Conservation (phyloP, 768 basidiomycete genomes). For the Xerocomus spinulosus region DNA sequence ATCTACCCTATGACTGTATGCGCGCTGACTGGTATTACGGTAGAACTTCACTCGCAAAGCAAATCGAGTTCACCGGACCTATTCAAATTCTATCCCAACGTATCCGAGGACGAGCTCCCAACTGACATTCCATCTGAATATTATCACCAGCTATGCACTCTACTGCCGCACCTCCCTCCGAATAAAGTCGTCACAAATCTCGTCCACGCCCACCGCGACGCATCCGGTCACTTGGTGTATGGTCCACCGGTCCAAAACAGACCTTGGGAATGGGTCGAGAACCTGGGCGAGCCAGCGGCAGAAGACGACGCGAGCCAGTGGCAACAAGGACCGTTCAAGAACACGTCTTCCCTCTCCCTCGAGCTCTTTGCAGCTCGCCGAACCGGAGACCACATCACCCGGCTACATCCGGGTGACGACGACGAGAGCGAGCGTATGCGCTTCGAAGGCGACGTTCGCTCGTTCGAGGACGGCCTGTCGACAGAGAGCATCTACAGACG, state of each 20-base stretch:
- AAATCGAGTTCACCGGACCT: slow-evolving; percentile 52
- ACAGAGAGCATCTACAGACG: slow-evolving; percentile 63
- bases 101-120: slow-evolving; percentile 48
- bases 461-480: slow-evolving; percentile 61
- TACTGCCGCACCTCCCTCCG: slow-evolving; percentile 54
- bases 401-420: slow-evolving; percentile 17
- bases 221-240: slow-evolving; percentile 45
- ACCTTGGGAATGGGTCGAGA: slow-evolving; percentile 87
- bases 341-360: slow-evolving; percentile 66
- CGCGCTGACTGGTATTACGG: neutral
- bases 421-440: slow-evolving; percentile 11
- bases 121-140: slow-evolving; percentile 52
- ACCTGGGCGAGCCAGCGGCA: slow-evolving; percentile 48
- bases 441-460: slow-evolving; percentile 44
- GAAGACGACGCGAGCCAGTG: slow-evolving; percentile 41
- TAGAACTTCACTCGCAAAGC: slow-evolving; percentile 60
- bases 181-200: slow-evolving; percentile 53
- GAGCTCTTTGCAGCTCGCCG: slow-evolving; percentile 63
- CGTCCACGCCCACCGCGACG: slow-evolving; percentile 53
- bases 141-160: slow-evolving; percentile 49
- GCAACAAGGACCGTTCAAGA: slow-evolving; percentile 49
- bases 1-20: no score
- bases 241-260: slow-evolving; percentile 59
- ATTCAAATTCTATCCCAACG: slow-evolving; percentile 59
- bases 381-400: slow-evolving; percentile 53